Percentiles rank a stretch among this genome's conserved stretches.
phyloP scores from a whole-genome alignment of 345 rosid genomes.

The Viola odorata region DNA sequence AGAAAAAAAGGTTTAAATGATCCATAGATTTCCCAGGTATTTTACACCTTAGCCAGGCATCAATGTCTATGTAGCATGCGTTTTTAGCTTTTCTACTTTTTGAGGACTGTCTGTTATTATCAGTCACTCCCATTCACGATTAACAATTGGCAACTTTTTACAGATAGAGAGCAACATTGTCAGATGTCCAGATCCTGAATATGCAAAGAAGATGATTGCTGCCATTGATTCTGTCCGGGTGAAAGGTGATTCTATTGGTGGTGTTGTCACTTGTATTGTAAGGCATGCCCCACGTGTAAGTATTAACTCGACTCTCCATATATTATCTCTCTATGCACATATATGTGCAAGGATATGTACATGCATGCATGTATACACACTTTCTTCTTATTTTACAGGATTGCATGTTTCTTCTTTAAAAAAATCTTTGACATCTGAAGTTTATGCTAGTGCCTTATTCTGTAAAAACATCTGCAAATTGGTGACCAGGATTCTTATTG shows the following conservation, averaged over 20 bases:
- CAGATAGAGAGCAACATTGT: constrained; percentile 94
- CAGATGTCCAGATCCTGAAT: constrained; percentile 93
- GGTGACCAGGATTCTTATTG: constrained; percentile 14
- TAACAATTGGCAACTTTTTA: constrained; percentile 7
- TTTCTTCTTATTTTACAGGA: neutral
- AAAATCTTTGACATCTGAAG: neutral
- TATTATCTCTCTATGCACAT: neutral
- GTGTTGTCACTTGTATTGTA: constrained; percentile 90
- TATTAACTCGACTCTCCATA: neutral
- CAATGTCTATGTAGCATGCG: too few relatives aligned
- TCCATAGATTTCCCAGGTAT: too few relatives aligned
- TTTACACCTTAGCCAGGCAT: too few relatives aligned
- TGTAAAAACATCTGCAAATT: neutral
- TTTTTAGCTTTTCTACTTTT: too few relatives aligned
- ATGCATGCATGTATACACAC: neutral
- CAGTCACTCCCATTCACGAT: constrained; percentile 54
- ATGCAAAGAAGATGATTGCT: constrained; percentile 96
- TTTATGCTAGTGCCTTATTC: neutral
- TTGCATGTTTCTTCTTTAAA: neutral
- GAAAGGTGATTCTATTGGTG: constrained; percentile 91
- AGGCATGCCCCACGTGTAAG: constrained; percentile 86
- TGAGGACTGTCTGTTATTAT: constrained; percentile 45
- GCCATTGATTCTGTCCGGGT: constrained; percentile 81
- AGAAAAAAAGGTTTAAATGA: too few relatives aligned
- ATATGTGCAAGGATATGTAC: neutral